Conservation (phyloP, 768 basidiomycete species). For the Kwoniella sp. region DNA sequence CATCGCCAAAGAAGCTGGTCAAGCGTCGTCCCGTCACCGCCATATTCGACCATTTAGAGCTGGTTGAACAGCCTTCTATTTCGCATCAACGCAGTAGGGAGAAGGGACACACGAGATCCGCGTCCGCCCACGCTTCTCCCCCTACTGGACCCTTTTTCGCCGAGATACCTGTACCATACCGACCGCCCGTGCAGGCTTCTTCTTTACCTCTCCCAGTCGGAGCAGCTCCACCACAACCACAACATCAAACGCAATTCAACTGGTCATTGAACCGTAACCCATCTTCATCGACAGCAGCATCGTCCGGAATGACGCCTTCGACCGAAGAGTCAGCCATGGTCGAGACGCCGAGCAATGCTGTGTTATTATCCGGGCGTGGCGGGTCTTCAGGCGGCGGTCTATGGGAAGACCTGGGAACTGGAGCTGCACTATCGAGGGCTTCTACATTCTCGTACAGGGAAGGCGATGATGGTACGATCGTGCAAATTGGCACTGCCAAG, state of each 20-base stretch:
- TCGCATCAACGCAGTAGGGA: neutral
- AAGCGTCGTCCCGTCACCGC: conserved; percentile 10
- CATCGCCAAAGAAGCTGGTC: conserved; percentile 11
- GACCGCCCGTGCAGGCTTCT: neutral
- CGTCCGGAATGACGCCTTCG: conserved; percentile 8
- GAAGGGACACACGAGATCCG: neutral
- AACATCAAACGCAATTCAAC: neutral
- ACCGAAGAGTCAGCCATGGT: conserved; percentile 20
- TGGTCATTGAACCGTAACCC: conserved; percentile 20
- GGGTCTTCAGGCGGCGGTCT: neutral
- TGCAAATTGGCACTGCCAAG: neutral
- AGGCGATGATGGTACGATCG: conserved; percentile 9
- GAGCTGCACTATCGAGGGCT: conserved; percentile 11
- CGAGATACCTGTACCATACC: neutral
- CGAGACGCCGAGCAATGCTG: conserved; percentile 14
- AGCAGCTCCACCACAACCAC: conserved; percentile 8
- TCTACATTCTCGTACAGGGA: conserved; percentile 18
- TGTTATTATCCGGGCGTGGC: conserved; percentile 9
- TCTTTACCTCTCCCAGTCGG: conserved; percentile 9
- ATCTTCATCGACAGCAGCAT: conserved; percentile 11
- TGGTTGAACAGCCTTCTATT: conserved; percentile 7
- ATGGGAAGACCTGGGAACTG: conserved; percentile 9
- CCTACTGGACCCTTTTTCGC: neutral
- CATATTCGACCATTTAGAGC: conserved; percentile 8
- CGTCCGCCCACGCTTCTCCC: neutral